A percentile compares a stretch with the other conserved stretches of the same genome.
phyloP scores from a whole-genome alignment of 2,329 filamentous ascomycete species.

The Monilinia aucupariae region DNA sequence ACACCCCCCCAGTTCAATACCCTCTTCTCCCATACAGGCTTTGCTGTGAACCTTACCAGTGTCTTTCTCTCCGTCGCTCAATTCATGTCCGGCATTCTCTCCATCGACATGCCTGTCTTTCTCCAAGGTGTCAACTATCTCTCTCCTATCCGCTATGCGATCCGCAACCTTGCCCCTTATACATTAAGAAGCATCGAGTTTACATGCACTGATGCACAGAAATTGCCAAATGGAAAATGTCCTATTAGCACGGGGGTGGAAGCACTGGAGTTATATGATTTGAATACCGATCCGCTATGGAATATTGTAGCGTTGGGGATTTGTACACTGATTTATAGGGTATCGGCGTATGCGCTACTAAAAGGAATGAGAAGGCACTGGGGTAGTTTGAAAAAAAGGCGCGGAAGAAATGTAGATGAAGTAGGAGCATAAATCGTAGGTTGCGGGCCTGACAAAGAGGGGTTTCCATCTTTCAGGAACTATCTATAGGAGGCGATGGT shows the following conservation, averaged over 20 bases:
- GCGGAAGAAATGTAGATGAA: background rate
- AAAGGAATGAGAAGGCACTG: conserved; percentile 50
- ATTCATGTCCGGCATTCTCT: conserved; percentile 66
- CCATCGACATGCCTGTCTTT: conserved; percentile 61
- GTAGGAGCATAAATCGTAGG: background rate
- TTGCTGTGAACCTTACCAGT: conserved; percentile 67
- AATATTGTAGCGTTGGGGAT: conserved; percentile 60
- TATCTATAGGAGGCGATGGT: background rate
- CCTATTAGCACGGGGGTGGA: conserved; percentile 61
- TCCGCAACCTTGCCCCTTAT: conserved; percentile 62
- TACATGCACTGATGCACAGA: conserved; percentile 56
- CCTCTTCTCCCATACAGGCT: conserved; percentile 67
- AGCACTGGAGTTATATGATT: conserved; percentile 60
- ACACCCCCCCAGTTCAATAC: conserved; percentile 57
- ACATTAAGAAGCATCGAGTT: conserved; percentile 57
- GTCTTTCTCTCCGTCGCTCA: conserved; percentile 65
- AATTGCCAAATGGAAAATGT: conserved; percentile 55
- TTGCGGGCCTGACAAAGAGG: background rate
- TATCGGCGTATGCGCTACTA: conserved; percentile 56
- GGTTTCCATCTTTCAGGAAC: background rate
- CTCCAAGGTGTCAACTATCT: conserved; percentile 67
- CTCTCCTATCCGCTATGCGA: conserved; percentile 63
- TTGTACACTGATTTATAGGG: conserved; percentile 58
- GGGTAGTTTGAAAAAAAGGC: conserved; percentile 26
- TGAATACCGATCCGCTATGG: conserved; percentile 55